Percentiles rank a stretch among this genome's conserved stretches.
phyloP scores from a whole-genome alignment of 805 yeast genomes.

The Priceomyces fermenticarens region DNA sequence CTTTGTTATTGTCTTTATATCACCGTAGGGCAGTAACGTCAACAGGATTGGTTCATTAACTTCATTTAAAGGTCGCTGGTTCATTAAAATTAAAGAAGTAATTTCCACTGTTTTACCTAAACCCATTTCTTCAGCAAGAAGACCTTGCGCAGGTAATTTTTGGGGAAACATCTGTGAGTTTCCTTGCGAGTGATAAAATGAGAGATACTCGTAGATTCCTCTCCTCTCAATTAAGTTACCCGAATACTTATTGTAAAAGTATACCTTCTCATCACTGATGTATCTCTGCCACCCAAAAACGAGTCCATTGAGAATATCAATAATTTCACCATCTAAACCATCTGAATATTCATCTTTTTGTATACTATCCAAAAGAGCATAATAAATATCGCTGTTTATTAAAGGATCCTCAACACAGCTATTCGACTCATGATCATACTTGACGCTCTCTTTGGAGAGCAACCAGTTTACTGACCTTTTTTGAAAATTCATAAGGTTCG shows the following conservation, averaged over 20 bases:
- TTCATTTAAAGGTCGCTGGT: conserved; percentile 48
- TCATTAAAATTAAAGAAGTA: conserved; percentile 58
- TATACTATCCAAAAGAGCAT: not conserved
- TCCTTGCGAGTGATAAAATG: conserved; percentile 20
- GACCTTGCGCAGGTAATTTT: conserved; percentile 53
- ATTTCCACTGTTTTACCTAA: conserved; percentile 92
- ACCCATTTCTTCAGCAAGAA: conserved; percentile 96
- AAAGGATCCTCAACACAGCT: conserved; percentile 19
- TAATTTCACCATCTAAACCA: conserved; percentile 19
- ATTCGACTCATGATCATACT: conserved; percentile 24
- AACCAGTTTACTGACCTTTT: conserved; percentile 56
- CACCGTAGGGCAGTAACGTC: conserved; percentile 33
- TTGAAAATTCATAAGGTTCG: conserved; percentile 49
- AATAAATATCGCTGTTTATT: conserved; percentile 5
- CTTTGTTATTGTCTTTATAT: conserved; percentile 44
- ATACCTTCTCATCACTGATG: conserved; percentile 7
- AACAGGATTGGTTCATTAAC: conserved; percentile 26
- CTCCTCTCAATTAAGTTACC: conserved; percentile 41
- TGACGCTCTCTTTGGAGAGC: conserved; percentile 46
- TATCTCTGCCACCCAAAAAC: conserved; percentile 53
- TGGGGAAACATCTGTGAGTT: conserved; percentile 19
- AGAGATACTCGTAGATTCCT: conserved; percentile 25
- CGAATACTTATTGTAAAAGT: conserved; percentile 52
- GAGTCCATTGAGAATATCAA: conserved; percentile 34
- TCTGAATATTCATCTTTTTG: conserved; percentile 5